Base-by-base conservation (phyloP, 768 basidiomycete genomes). In the Suillus cothurnatus region DNA sequence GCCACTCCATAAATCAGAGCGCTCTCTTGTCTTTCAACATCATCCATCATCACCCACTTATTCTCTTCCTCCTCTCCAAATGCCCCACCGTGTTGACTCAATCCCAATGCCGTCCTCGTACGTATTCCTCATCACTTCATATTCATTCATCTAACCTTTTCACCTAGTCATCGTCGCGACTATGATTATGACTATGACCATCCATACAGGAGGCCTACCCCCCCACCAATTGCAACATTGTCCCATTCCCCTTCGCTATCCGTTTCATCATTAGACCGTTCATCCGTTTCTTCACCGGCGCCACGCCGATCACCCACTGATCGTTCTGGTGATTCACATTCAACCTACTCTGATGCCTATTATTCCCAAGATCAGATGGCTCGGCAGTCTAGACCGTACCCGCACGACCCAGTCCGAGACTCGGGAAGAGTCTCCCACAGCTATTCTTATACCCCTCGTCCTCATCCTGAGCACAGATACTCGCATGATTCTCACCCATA, bases 231-330 rank as follows among this genome's bases (percentile, higher is more conserved):
- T 66, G 82, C 83, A 12, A 81, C 82, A 52, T 79, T 81, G 66
- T 77, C 86, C 31, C 85, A 86, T 71, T 90, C 89, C 0, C 87
- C 89, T 47, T 85, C 87, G 7, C 78, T 85, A 41, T 88, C 86
- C 12, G 81, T 84, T 41, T 85, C 86, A 52, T 86, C 86, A 0
- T 78, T 84, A 41, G 87, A 88, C 78, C 84, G 86, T 71, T 85
- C 85, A 53, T 83, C 85, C 39, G 82, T 85, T 53, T 82, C 82
- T n/a, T 86, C 87, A 1, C 86, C 89, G 8, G 85, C 86, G 66
- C 71, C 83, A 62, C 79, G 85, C 70, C 76, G 81, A 67, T 78
- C 80, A 3, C 67, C 77, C 73, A 61, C 80, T 73, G 66, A 77
- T 72, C 73, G 68, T 65, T 70, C 76, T 49, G 62, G 71, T 50